Base-by-base conservation (phyloP, 2,329 filamentous ascomycete species). In the Colletotrichum cereale region DNA sequence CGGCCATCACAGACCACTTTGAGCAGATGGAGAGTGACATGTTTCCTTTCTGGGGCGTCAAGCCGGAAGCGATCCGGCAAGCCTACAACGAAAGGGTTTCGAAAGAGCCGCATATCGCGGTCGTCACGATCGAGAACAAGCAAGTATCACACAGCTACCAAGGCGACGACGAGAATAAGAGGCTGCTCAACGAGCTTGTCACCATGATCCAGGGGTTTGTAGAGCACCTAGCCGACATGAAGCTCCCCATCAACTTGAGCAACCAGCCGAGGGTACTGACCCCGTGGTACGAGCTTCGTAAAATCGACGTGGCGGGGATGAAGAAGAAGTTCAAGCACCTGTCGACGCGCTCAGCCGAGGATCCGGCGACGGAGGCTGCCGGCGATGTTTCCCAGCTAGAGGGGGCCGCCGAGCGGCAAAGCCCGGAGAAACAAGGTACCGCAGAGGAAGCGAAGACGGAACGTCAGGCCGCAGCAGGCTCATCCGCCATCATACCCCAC, bases 211-310 rank as follows among this genome's bases (percentile, higher is more conserved):
- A 89, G 62, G 84, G 86, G 2, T 97, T 97, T 75, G 87, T 91
- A 2, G 82, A 91, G 74, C 89, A 92, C 77, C 84, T 97, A 18
- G 93, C 94, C 0, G 89, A 95, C 73, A 95, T 97, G 93, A 90
- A 94, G 73, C 82, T 97, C 26, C 92, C 93, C 0, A 93, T 97
- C 82, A 97, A 97, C 78, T 85, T 93, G 26, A 88, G 92, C 75
- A 92, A 94, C 69, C 89, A 93, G 75, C 93, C 93, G 1, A 86
- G 92, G 48, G 89, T 95, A 1, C 85, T 95, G 3, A 85, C 93
- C 1, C 90, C 93, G 0, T 90, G 91, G 82, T 90, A 93, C 67
- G 89, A 93, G 68, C 84, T 21, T 75, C 79, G 26, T 71, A 67
- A 78, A 48, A 75, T 79, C 6, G 76, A 73, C 21, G 73, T 77